Evolutionary conservation across 495 filamentous ascomycete genomes (phyloP), one percentile per base, ranked within the genome.

Genomic region (Aspergillus funiculosus): DNA sequence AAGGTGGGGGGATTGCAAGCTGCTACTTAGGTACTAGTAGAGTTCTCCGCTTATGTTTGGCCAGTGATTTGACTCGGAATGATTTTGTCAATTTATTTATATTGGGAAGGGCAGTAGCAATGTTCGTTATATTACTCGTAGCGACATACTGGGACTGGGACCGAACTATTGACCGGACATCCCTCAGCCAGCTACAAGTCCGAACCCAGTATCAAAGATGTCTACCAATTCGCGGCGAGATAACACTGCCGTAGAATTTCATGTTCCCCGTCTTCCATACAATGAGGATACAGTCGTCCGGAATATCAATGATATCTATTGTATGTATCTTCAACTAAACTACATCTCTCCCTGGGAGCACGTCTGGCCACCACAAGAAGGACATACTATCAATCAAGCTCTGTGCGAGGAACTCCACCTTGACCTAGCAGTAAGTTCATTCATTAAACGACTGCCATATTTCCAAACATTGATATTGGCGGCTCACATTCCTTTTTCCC

Each of bases 1-100:
- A 28, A 28, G 29, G 32, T 22, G 25, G 30, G 32, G 22, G 31
- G 22, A 37, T 38, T 8, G 14, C 31, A 46, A n/a, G n/a, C n/a
- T n/a, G n/a, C n/a, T n/a, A 9, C n/a, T 29, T 42, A 1, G 37
- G 37, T 5, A 2, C 36, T 11, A 5, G 1, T 11, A 20, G 5
- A 8, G 15, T 24, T 22, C 37, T 22, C 22, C 37, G 19, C 7
- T 11, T 9, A 11, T 27, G 22, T 18, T n/a, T n/a, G n/a, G n/a
- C n/a, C n/a, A n/a, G n/a, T n/a, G n/a, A n/a, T n/a, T n/a, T n/a
- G n/a, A n/a, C n/a, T n/a, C n/a, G n/a, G n/a, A n/a, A n/a, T n/a
- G n/a, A n/a, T n/a, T n/a, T n/a, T n/a, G n/a, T n/a, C n/a, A n/a
- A n/a, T n/a, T n/a, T n/a, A n/a, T n/a, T n/a, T n/a, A n/a, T n/a